These are phyloP conservation scores for Cystobasidium sp. DNA, from an alignment of 1,284 basidiomycete species.

Conservation along the genomic window DNA sequence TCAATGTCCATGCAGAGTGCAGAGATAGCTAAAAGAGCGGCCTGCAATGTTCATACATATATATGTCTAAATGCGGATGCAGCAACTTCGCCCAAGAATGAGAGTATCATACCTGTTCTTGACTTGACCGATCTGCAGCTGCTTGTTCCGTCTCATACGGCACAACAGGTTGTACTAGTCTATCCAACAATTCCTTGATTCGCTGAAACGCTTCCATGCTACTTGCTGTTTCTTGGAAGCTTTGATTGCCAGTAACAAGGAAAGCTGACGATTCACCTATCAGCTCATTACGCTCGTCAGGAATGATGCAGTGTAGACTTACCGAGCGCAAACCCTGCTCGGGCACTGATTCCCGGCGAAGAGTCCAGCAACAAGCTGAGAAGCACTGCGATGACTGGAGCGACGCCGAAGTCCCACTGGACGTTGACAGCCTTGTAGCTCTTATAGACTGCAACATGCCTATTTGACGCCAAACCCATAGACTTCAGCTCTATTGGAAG, in stretches of 20 bases:
- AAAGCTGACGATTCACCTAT: constrained; percentile 62
- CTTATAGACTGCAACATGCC: constrained; percentile 41
- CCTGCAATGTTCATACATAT: constrained; percentile 59
- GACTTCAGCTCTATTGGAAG: neutral
- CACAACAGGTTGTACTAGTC: constrained; percentile 24
- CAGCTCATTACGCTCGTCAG: neutral
- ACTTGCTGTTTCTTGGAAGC: constrained; percentile 68
- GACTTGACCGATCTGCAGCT: constrained; percentile 64
- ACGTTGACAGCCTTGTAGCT: constrained; percentile 23
- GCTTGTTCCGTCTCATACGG: constrained; percentile 43
- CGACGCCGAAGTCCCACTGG: neutral
- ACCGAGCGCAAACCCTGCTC: constrained; percentile 47
- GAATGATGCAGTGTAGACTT: constrained; percentile 31
- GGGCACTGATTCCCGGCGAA: constrained; percentile 42
- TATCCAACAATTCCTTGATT: constrained; percentile 44
- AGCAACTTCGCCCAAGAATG: too few relatives aligned
- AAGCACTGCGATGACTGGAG: constrained; percentile 43
- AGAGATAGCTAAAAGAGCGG: constrained; percentile 70
- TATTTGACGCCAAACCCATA: neutral
- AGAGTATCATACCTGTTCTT: constrained; percentile 66
- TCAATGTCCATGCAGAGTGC: constrained; percentile 71
- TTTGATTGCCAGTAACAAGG: constrained; percentile 71
- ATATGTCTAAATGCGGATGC: neutral
- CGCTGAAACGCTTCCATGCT: constrained; percentile 62
- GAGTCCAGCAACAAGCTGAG: constrained; percentile 44